These are phyloP conservation scores for Rhynchospora pubera DNA, from an alignment of 176 grass and related monocot species.

Conservation along the genomic window DNA sequence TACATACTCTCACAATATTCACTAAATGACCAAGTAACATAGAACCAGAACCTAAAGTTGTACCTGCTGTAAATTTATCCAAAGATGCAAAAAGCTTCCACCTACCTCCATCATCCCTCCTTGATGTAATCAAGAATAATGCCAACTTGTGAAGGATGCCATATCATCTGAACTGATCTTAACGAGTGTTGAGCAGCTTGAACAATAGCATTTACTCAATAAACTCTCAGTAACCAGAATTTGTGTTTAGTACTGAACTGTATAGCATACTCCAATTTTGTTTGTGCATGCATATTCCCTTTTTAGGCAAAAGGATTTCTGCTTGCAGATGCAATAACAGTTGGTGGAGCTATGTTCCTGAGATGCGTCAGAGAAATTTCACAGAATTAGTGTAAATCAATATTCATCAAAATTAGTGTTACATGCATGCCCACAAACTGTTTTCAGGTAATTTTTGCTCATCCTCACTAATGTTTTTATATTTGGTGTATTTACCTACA, in stretches of 20 bases:
- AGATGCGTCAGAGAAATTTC: not conserved
- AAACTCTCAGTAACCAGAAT: not conserved
- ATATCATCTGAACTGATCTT: not conserved
- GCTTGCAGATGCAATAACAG: constrained; percentile 26
- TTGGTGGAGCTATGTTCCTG: constrained; percentile 46
- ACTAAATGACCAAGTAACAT: not conserved
- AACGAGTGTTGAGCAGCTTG: not conserved
- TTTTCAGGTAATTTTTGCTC: not conserved
- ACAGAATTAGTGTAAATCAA: not conserved
- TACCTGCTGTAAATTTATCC: not conserved
- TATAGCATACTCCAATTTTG: not conserved
- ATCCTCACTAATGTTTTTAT: no score
- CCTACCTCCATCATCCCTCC: not conserved
- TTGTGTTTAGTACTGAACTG: no score
- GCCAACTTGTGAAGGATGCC: not conserved
- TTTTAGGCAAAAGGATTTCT: constrained; percentile 82
- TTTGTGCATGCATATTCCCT: not conserved
- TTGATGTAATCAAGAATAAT: not conserved
- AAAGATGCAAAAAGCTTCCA: not conserved
- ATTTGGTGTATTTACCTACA: not conserved
- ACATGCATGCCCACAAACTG: not conserved
- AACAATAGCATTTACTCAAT: not conserved
- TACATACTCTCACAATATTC: not conserved
- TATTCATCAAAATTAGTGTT: not conserved
- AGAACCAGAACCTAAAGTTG: not conserved